Evolutionary conservation across 1,284 basidiomycete genomes (phyloP).

Genomic region (Tranzscheliella williamsii): DNA sequence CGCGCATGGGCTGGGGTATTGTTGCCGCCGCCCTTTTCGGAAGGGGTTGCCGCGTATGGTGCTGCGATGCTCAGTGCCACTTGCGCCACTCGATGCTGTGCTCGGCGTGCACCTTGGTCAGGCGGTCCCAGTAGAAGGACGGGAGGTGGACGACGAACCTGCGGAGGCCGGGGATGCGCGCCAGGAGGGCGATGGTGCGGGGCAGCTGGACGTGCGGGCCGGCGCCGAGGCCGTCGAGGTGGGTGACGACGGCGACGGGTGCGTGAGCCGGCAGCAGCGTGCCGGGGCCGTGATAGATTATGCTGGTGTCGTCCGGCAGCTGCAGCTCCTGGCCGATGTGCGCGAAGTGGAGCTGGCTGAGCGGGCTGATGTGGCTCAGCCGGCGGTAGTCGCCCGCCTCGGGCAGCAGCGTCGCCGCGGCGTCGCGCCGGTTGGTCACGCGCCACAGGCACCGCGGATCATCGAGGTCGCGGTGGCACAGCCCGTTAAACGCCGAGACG

Average conservation of each 20-base stretch:
- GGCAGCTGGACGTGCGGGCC: slow-evolving; percentile 30
- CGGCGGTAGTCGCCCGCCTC: slow-evolving; percentile 30
- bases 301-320: slow-evolving; percentile 5
- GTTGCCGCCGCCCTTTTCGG: no score
- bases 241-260: slow-evolving; percentile 28
- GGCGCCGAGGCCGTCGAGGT: slow-evolving; percentile 18
- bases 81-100: slow-evolving; percentile 7
- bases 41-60: no score
- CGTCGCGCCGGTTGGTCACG: slow-evolving; percentile 32
- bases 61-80: slow-evolving; percentile 9
- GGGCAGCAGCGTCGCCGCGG: slow-evolving; percentile 36
- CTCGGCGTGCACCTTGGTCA: slow-evolving; percentile 26
- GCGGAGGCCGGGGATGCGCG: slow-evolving; percentile 12
- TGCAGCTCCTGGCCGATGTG: slow-evolving; percentile 41
- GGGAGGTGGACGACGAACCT: slow-evolving; percentile 24
- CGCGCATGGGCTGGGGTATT: no score
- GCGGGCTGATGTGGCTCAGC: slow-evolving; percentile 22
- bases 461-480: slow-evolving; percentile 19
- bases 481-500: slow-evolving; percentile 31
- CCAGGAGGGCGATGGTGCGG: slow-evolving; percentile 7
- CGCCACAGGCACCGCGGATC: slow-evolving; percentile 31
- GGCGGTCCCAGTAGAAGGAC: slow-evolving; percentile 30
- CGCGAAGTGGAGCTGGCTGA: slow-evolving; percentile 41
- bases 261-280: slow-evolving; percentile 26
- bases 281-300: slow-evolving; percentile 23